Evolutionary conservation across 1,139 yeast genomes (phyloP).

Genomic region (Kazachstania sp.): DNA sequence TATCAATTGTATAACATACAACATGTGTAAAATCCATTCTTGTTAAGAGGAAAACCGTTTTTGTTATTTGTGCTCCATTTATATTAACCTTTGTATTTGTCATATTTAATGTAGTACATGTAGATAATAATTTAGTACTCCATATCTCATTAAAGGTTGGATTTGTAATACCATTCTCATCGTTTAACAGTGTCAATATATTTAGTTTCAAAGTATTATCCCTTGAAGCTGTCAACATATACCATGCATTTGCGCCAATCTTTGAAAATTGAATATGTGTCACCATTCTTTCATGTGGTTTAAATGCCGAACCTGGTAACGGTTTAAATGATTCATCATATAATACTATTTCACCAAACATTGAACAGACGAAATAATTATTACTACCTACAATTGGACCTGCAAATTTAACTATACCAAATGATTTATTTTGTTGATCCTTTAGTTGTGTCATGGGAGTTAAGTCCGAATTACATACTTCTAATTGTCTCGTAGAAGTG

Average conservation of each 20-base stretch:
- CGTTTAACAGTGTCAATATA: conserved; percentile 22
- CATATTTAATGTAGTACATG: conserved; percentile 44
- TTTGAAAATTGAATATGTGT: conserved; percentile 32
- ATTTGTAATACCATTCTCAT: too few relatives aligned
- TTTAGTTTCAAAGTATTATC: conserved; percentile 43
- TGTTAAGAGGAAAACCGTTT: conserved; percentile 43
- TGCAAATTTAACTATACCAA: conserved; percentile 31
- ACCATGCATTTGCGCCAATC: conserved; percentile 21
- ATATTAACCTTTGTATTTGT: conserved; percentile 18
- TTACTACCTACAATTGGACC: conserved; percentile 10
- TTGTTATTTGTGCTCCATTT: conserved; percentile 5
- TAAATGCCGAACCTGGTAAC: conserved; percentile 5
- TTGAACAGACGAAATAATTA: conserved; percentile 28
- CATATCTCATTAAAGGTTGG: conserved; percentile 10
- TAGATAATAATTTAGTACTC: conserved; percentile 36
- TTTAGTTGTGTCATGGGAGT: neutral
- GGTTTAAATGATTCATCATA: conserved; percentile 8
- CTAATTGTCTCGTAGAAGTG: conserved; percentile 13
- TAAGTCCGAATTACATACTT: conserved; percentile 8
- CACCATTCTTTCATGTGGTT: conserved; percentile 38
- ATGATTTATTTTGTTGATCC: conserved; percentile 1
- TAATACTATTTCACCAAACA: conserved; percentile 31
- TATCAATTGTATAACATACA: conserved; percentile 36
- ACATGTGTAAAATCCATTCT: conserved; percentile 51
- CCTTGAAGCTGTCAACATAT: conserved; percentile 54